Evolutionary conservation across 2,329 filamentous ascomycete species (phyloP).

Genomic region (Fusarium albosuccineum): DNA sequence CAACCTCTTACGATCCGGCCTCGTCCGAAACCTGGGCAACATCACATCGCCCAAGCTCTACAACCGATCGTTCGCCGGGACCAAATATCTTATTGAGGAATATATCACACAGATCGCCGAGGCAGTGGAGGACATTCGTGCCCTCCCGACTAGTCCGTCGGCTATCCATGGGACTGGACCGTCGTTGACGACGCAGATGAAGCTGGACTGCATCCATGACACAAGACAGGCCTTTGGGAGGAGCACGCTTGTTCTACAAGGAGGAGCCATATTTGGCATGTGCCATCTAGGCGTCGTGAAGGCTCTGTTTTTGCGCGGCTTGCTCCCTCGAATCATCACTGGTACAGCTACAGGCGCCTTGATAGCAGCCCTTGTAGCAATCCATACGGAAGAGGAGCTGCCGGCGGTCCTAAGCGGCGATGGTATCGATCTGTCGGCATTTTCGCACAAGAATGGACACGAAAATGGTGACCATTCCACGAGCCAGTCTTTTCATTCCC

Average conservation of each 20-base stretch:
- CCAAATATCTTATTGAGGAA: conserved; percentile 90
- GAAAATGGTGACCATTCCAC: conserved; percentile 50
- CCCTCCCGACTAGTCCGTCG: conserved; percentile 69
- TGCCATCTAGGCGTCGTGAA: conserved; percentile 94
- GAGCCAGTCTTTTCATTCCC: conserved; percentile 56
- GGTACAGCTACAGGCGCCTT: conserved; percentile 91
- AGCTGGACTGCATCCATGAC: conserved; percentile 88
- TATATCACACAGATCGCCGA: conserved; percentile 89
- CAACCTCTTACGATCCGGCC: conserved; percentile 82
- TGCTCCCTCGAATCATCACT: conserved; percentile 90
- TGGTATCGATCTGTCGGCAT: conserved; percentile 85
- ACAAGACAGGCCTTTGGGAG: conserved; percentile 89
- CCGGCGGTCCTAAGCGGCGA: conserved; percentile 81
- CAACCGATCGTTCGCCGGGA: conserved; percentile 87
- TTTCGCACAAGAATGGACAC: conserved; percentile 61
- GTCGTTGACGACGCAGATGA: conserved; percentile 77
- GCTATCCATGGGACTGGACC: conserved; percentile 51
- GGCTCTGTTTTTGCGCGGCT: conserved; percentile 81
- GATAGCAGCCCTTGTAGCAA: conserved; percentile 88
- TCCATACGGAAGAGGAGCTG: conserved; percentile 88
- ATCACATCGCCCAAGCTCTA: conserved; percentile 86
- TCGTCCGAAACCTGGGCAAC: conserved; percentile 90
- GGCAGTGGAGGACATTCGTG: conserved; percentile 81
- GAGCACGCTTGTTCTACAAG: conserved; percentile 87
- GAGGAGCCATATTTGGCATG: conserved; percentile 90